These are phyloP conservation scores for Candida dajiaensis DNA, from an alignment of 805 yeast species.

Conservation along the genomic window DNA sequence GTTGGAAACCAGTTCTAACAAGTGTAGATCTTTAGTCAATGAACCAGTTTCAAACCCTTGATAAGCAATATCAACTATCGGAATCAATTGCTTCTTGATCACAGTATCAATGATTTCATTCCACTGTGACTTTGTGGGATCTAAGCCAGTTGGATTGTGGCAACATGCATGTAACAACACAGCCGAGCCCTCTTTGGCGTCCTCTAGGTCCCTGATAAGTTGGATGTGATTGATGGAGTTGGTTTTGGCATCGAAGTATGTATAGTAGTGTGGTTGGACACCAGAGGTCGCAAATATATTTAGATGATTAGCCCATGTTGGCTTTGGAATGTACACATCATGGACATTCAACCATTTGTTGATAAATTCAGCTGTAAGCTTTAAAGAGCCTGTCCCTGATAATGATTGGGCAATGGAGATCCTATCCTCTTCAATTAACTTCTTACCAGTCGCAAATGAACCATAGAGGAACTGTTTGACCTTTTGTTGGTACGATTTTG, in stretches of 20 bases:
- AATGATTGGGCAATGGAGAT: constrained; percentile 83
- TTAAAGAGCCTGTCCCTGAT: constrained; percentile 92
- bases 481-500: constrained; percentile 54
- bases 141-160: constrained; percentile 96
- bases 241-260: constrained; percentile 60
- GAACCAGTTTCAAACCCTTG: constrained; percentile 93
- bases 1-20: constrained; percentile 40
- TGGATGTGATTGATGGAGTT: constrained; percentile 63
- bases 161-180: constrained; percentile 91
- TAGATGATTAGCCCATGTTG: constrained; percentile 93
- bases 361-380: constrained; percentile 78
- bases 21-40: constrained; percentile 63
- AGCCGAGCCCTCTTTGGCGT: constrained; percentile 52
- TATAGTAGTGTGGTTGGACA: constrained; percentile 52
- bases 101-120: constrained; percentile 60
- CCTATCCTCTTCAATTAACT: constrained; percentile 49
- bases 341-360: constrained; percentile 46
- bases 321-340: constrained; percentile 66
- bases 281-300: constrained; percentile 77
- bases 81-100: constrained; percentile 55
- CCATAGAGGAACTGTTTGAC: constrained; percentile 72
- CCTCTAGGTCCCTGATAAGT: constrained; percentile 50
- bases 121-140: constrained; percentile 82
- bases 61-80: constrained; percentile 89
- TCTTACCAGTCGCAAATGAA: constrained; percentile 50